Percentiles rank a stretch among this genome's conserved stretches.
These are phyloP conservation scores for Russula emetica DNA, from an alignment of 768 basidiomycete species.

Conservation along the genomic window DNA sequence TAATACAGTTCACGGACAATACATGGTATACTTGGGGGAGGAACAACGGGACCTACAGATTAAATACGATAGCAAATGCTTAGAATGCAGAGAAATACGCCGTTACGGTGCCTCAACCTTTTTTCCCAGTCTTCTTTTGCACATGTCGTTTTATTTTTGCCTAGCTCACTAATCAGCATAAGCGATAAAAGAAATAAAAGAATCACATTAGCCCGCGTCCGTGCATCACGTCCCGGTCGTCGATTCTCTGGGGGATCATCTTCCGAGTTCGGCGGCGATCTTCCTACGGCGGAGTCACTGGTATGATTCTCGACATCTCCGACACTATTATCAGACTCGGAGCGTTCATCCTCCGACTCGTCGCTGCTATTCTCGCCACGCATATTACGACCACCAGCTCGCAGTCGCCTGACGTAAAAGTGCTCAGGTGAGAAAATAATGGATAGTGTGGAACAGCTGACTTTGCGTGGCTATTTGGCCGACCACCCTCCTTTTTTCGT, in stretches of 20 bases:
- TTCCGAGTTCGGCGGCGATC: constrained; percentile 23
- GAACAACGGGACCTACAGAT: neutral
- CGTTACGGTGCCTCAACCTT: neutral
- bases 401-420: constrained; percentile 25
- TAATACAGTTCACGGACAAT: constrained; percentile 13
- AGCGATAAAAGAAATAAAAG: neutral
- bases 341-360: constrained; percentile 32
- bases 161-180: constrained; percentile 14
- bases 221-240: constrained; percentile 33
- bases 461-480: constrained; percentile 50
- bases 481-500: constrained; percentile 48
- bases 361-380: constrained; percentile 32
- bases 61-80: constrained; percentile 14
- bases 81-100: neutral
- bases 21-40: neutral
- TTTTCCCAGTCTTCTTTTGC: constrained; percentile 26
- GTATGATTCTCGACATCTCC: constrained; percentile 26
- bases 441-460: constrained; percentile 30
- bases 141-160: constrained; percentile 34
- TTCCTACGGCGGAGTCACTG: constrained; percentile 13
- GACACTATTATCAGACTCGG: constrained; percentile 26
- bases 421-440: constrained; percentile 10
- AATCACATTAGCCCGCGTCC: constrained; percentile 36
- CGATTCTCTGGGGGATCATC: constrained; percentile 28
- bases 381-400: constrained; percentile 30